Base-by-base conservation (phyloP, 2,329 filamentous ascomycete species). In the Aspergillus persii region DNA sequence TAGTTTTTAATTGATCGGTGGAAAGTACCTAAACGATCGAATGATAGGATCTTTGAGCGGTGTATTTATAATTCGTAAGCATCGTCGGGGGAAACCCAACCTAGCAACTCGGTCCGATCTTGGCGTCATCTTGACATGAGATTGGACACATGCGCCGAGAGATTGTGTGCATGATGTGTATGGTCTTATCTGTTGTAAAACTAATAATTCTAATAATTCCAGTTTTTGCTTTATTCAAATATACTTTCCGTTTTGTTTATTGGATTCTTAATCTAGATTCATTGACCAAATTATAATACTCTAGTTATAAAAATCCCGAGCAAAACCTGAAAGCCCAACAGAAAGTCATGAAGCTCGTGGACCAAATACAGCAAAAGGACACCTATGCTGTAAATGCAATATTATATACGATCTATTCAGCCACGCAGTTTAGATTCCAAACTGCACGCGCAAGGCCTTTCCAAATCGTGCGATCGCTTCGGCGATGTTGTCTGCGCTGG, bases 391-490 rank as follows among this genome's bases (percentile, higher is more conserved):
- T 33, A 6, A 50, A 50, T 41, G 7, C 50, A 39, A 36, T 15
- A 56, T 56, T 58, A 44, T 31, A 53, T n/a, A 18, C 18, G 26
- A 41, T 15, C 33, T 44, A 29, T 31, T 5, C 18, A 41, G 6
- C 15, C n/a, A 26, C 18, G 12, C 11, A 15, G 7, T 52, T 61
- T 71, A 75, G 61, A 86, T 60, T 54, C 76, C 77, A 73, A 89
- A 90, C 61, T 81, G 80, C 60, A 80, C 83, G 64, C 85, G 83
- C 46, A 98, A 80, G 7, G 92, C 90, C 58, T 84, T 82, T 0
- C 91, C 92, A 66, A 99, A 89, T 60, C 94, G 81, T 62, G 82
- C 80, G 58, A 92, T 91, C 1, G 90, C 90, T 69, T 87, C 84
- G 2, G 80, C 81, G 81, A 94, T 92, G 65, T 87, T 85, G 56